Percentiles rank a stretch among this genome's conserved stretches.
phyloP scores from a whole-genome alignment of 2,329 filamentous ascomycete species.

The Alternaria burnsii region DNA sequence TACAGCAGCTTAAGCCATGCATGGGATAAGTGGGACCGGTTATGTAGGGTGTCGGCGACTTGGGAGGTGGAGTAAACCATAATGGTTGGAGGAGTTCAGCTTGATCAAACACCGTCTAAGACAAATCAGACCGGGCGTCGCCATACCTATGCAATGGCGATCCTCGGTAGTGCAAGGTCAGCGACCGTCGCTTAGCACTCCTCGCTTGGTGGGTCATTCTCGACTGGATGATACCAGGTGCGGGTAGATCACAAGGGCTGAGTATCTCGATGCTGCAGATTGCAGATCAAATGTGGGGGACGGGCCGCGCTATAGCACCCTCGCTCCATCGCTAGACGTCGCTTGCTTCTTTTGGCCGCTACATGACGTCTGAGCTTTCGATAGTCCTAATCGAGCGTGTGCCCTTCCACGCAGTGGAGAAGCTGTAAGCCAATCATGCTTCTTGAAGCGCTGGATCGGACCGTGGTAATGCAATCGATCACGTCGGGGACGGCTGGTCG shows the following conservation, averaged over 20 bases:
- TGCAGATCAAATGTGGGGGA: slow-evolving; percentile 13
- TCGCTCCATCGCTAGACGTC: background rate
- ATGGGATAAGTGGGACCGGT: slow-evolving; percentile 3
- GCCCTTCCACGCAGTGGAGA: background rate
- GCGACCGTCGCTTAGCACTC: background rate
- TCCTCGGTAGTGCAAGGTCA: slow-evolving; percentile 2
- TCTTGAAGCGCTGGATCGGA: background rate
- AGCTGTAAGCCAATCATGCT: background rate
- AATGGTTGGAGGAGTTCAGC: slow-evolving; percentile 3
- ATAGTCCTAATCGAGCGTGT: slow-evolving; percentile 1
- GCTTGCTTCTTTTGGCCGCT: slow-evolving; percentile 14
- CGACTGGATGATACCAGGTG: slow-evolving; percentile 10
- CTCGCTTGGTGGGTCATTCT: slow-evolving; percentile 2
- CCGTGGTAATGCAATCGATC: slow-evolving; percentile 1
- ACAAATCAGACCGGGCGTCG: background rate
- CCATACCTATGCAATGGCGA: background rate
- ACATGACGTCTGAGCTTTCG: slow-evolving; percentile 1
- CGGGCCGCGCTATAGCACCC: slow-evolving; percentile 1
- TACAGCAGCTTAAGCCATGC: slow-evolving; percentile 6
- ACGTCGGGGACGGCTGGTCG: background rate
- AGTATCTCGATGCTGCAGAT: slow-evolving; percentile 13
- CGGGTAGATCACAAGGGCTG: slow-evolving; percentile 15
- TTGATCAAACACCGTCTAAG: slow-evolving; percentile 2
- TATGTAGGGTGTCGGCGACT: slow-evolving; percentile 14
- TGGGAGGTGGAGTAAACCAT: slow-evolving; percentile 8